Evolutionary conservation across 805 yeast species (phyloP).

Genomic region (Kodamaea sagamina): DNA sequence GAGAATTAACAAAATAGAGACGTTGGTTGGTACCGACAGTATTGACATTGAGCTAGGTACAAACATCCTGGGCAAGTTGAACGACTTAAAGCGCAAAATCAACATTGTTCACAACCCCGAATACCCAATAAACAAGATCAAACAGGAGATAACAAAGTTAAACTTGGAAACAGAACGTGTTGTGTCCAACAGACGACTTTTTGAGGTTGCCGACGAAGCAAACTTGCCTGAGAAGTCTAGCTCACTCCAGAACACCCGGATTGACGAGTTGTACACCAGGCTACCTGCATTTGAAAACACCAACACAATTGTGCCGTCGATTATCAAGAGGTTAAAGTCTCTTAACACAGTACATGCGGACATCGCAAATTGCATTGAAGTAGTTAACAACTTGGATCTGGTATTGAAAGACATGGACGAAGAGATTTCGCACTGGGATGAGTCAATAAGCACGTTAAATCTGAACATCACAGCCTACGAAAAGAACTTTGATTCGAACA

Average conservation of each 20-base stretch:
- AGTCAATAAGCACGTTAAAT: constrained; percentile 23
- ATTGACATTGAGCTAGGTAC: constrained; percentile 10
- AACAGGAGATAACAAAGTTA: constrained; percentile 26
- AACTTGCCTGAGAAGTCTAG: background rate
- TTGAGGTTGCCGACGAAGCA: constrained; percentile 12
- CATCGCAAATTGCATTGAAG: constrained; percentile 28
- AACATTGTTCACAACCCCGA: constrained; percentile 39
- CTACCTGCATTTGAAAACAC: constrained; percentile 29
- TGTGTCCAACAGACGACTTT: constrained; percentile 16
- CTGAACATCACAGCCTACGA: constrained; percentile 26
- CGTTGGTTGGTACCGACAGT: constrained; percentile 21
- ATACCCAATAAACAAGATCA: constrained; percentile 26
- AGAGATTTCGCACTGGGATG: constrained; percentile 36
- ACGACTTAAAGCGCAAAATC: constrained; percentile 35
- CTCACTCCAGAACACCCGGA: constrained; percentile 6
- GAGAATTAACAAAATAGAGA: constrained; percentile 27
- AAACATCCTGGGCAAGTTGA: constrained; percentile 29
- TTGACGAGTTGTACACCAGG: constrained; percentile 28
- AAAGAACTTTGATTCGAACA: constrained; percentile 25
- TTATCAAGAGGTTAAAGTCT: constrained; percentile 31
- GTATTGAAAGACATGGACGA: constrained; percentile 24
- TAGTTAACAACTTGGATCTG: constrained; percentile 29
- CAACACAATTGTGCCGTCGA: constrained; percentile 24
- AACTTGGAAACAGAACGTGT: constrained; percentile 29
- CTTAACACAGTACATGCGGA: constrained; percentile 37